phyloP scores from a whole-genome alignment of 192 early-diverging fungal genomes.

The Coemansia sp. region DNA sequence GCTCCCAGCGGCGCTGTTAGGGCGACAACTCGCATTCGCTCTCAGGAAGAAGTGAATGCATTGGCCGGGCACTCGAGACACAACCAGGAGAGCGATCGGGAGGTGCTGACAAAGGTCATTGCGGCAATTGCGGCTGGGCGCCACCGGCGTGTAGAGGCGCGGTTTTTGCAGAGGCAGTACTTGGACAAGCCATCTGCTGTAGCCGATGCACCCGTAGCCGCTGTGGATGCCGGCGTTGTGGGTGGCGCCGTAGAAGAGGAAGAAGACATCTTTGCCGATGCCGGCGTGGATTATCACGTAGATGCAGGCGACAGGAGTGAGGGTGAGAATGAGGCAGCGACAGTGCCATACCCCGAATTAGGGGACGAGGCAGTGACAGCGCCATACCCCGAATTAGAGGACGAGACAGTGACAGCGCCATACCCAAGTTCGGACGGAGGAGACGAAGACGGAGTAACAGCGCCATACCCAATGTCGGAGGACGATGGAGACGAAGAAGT shows the following conservation, averaged over 20 bases:
- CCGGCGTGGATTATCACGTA: constrained; percentile 71
- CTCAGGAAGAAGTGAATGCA: constrained; percentile 63
- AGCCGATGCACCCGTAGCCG: constrained; percentile 24
- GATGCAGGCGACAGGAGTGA: background rate
- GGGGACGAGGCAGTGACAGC: background rate
- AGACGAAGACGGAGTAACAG: background rate
- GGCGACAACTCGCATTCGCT: constrained; percentile 68
- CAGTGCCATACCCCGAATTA: background rate
- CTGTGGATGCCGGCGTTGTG: background rate
- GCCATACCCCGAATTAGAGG: constrained; percentile 4
- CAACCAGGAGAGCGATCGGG: constrained; percentile 4
- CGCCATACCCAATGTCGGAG: background rate
- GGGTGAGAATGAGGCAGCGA: background rate
- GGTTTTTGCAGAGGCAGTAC: background rate
- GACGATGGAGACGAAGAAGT: background rate
- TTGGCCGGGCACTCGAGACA: background rate
- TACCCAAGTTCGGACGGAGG: constrained; percentile 12
- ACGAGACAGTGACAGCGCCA: constrained; percentile 8
- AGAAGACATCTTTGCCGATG: constrained; percentile 87
- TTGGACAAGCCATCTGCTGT: background rate
- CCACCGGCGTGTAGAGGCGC: background rate
- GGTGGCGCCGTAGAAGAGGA: constrained; percentile 36
- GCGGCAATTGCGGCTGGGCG: constrained; percentile 52
- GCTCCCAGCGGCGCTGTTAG: constrained; percentile 58
- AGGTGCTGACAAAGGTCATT: constrained; percentile 29